phyloP scores from a whole-genome alignment of 345 rosid species.

The Hevea brasiliensis region DNA sequence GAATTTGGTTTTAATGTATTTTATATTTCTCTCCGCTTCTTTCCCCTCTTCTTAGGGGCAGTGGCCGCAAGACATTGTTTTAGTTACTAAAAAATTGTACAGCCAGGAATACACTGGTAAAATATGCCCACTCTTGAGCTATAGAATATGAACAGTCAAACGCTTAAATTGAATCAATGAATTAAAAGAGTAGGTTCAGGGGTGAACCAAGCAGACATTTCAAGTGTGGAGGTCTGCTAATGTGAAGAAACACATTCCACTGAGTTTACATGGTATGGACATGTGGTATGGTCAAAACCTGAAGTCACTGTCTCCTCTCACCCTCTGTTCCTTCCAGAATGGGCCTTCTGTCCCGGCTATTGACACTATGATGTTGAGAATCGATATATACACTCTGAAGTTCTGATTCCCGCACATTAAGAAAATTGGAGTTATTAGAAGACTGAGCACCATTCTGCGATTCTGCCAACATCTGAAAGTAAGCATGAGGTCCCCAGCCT shows the following conservation, averaged over 20 bases:
- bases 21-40: no score
- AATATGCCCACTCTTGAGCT: neutral
- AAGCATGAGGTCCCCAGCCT: slow-evolving; percentile 99
- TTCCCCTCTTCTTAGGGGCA: no score
- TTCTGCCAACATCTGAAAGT: slow-evolving; percentile 80
- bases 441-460: slow-evolving; percentile 43
- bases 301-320: slow-evolving; percentile 1
- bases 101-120: no score
- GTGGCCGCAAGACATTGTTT: no score
- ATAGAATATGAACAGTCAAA: neutral
- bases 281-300: neutral
- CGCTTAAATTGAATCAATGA: neutral
- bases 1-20: no score
- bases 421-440: slow-evolving; percentile 28
- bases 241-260: neutral
- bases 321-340: slow-evolving; percentile 32
- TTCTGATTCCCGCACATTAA: slow-evolving; percentile 41
- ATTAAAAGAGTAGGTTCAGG: neutral
- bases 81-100: no score
- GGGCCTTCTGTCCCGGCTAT: slow-evolving; percentile 41
- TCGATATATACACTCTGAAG: slow-evolving; percentile 55
- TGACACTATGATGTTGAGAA: slow-evolving; percentile 29
- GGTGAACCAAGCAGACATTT: neutral
- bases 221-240: neutral
- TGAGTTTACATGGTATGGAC: neutral